phyloP scores from a whole-genome alignment of 768 basidiomycete species.

The Obba rivulosa region DNA sequence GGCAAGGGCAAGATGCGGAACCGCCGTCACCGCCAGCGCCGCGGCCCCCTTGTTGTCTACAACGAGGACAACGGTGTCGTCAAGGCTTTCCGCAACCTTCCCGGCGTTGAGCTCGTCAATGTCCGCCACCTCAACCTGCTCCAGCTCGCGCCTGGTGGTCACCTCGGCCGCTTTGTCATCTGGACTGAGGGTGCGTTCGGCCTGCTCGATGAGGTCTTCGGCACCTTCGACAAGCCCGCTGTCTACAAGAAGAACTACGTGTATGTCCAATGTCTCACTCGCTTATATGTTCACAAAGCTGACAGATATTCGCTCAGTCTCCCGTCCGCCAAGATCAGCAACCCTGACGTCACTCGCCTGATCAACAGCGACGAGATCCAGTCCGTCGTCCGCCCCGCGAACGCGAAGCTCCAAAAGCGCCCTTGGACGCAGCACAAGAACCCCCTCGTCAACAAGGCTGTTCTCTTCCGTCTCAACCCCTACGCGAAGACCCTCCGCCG shows the following conservation, averaged over 20 bases:
- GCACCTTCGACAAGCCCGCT: conserved; percentile 88
- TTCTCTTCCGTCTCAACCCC: conserved; percentile 97
- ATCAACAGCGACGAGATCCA: conserved; percentile 99
- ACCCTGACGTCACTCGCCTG: conserved; percentile 94
- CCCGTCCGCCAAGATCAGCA: conserved; percentile 92
- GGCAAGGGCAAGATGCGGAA: conserved; percentile 98
- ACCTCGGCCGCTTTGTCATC: conserved; percentile 97
- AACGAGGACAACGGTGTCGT: conserved; percentile 96
- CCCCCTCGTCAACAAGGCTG: conserved; percentile 88
- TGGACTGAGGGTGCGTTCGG: conserved; percentile 96
- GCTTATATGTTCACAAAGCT: neutral
- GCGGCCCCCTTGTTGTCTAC: conserved; percentile 96
- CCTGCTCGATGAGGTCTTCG: conserved; percentile 92
- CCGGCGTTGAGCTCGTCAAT: conserved; percentile 95
- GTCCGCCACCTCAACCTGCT: conserved; percentile 94
- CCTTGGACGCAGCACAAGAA: conserved; percentile 99
- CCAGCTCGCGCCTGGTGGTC: conserved; percentile 98
- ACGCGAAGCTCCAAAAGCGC: conserved; percentile 80
- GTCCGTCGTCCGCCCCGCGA: conserved; percentile 89
- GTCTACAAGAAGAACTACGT: conserved; percentile 85
- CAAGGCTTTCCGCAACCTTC: conserved; percentile 97
- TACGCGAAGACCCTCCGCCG: conserved; percentile 93
- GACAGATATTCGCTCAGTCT: conserved; percentile 43
- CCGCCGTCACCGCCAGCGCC: conserved; percentile 93
- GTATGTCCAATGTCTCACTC: conserved; percentile 36